A percentile compares a stretch with the other conserved stretches of the same genome.
Evolutionary conservation across 2,329 filamentous ascomycete species (phyloP).

Genomic region (Aspergillus fumigatus): DNA sequence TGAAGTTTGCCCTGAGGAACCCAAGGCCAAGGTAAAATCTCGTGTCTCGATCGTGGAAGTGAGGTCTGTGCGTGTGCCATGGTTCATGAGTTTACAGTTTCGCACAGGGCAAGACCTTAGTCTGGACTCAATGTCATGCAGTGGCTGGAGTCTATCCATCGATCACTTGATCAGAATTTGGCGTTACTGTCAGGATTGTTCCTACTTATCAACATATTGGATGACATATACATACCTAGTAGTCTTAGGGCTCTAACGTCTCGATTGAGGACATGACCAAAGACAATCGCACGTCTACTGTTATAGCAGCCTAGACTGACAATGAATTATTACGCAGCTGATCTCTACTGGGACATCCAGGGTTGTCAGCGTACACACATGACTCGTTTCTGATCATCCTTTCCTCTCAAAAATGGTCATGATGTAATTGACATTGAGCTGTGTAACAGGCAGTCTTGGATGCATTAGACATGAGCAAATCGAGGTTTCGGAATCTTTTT

Average conservation of each 20-base stretch:
- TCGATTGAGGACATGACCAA: neutral
- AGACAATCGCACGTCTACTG: neutral
- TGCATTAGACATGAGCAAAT: neutral
- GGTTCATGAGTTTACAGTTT: neutral
- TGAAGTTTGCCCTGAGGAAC: neutral
- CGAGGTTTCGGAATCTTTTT: neutral
- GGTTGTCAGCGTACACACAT: constrained; percentile 6
- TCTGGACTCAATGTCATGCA: too few relatives aligned
- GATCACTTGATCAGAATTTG: neutral
- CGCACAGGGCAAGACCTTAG: neutral
- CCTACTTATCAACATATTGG: too few relatives aligned
- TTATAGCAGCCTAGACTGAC: too few relatives aligned
- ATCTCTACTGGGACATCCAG: constrained; percentile 6
- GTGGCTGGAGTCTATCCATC: neutral
- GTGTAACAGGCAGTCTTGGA: neutral
- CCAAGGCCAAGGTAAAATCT: neutral
- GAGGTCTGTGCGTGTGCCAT: neutral
- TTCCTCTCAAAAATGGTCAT: neutral
- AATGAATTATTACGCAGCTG: neutral
- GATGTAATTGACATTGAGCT: constrained; percentile 5
- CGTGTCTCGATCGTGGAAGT: neutral
- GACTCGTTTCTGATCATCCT: neutral
- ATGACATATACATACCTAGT: neutral
- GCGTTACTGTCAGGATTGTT: neutral
- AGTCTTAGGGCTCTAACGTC: too few relatives aligned